Evolutionary conservation across 1,284 basidiomycete species (phyloP).

Genomic region (Vanrija pseudolonga): DNA sequence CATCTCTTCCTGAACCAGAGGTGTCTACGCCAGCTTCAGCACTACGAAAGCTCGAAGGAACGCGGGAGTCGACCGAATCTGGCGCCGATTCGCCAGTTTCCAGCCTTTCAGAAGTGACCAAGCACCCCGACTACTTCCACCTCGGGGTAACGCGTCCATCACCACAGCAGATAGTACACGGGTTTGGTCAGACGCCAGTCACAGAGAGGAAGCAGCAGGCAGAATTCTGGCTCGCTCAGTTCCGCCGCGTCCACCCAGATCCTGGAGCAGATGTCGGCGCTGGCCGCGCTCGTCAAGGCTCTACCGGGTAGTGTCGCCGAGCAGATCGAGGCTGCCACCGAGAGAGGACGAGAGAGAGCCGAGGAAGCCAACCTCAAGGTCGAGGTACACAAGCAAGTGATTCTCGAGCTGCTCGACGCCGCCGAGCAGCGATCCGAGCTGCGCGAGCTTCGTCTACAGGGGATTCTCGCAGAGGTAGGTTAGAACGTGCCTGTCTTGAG

Average conservation of each 20-base stretch:
- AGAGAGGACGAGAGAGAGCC: background rate
- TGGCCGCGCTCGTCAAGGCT: background rate
- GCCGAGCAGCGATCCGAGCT: constrained; percentile 11
- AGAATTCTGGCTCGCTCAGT: background rate
- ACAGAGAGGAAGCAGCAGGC: too few relatives aligned
- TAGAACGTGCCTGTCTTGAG: background rate
- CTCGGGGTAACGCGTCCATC: background rate
- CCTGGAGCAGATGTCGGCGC: constrained; percentile 4
- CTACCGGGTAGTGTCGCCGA: constrained; percentile 1
- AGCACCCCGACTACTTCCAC: too few relatives aligned
- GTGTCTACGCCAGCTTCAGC: constrained; percentile 4
- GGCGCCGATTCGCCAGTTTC: background rate
- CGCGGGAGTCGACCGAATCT: background rate
- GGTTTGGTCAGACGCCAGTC: background rate
- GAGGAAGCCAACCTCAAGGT: background rate
- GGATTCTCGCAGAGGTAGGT: constrained; percentile 17
- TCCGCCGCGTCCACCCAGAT: background rate
- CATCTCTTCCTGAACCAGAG: background rate
- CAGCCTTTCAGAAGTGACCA: background rate
- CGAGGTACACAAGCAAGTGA: constrained; percentile 3
- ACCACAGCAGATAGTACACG: background rate
- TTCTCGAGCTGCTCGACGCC: constrained; percentile 12
- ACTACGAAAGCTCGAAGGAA: constrained; percentile 5
- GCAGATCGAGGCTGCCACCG: background rate
- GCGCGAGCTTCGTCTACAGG: constrained; percentile 13